phyloP scores from a whole-genome alignment of 345 rosid species.

The Eucalyptus cloeziana region DNA sequence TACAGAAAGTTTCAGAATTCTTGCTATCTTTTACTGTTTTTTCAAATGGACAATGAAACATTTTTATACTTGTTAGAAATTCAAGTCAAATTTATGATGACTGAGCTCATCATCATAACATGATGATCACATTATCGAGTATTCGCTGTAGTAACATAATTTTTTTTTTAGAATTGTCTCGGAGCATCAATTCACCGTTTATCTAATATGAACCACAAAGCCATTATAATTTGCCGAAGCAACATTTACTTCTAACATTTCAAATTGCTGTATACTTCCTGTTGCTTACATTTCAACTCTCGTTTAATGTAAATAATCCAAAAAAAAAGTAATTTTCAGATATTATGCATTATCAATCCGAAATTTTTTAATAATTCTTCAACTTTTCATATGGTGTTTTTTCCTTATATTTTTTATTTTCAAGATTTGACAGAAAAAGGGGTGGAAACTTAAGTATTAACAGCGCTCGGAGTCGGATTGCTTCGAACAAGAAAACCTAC shows the following conservation, averaged over 20 bases:
- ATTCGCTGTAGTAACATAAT: accelerated
- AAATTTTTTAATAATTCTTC: neutral
- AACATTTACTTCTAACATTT: neutral
- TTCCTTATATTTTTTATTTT: neutral
- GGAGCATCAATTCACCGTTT: neutral
- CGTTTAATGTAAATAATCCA: neutral
- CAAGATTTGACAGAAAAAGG: neutral
- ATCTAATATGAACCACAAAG: neutral
- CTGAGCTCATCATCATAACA: neutral
- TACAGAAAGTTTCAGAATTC: neutral
- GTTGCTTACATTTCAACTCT: neutral
- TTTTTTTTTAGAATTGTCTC: neutral
- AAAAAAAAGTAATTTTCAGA: neutral
- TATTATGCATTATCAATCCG: neutral
- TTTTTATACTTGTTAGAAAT: neutral
- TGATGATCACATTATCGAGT: neutral
- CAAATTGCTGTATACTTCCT: neutral
- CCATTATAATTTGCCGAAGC: neutral
- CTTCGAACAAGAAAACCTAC: neutral
- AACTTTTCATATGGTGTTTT: neutral
- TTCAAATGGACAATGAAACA: accelerated
- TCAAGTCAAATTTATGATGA: neutral
- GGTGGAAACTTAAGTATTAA: no score
- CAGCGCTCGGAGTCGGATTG: neutral
- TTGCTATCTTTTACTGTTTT: neutral